These are phyloP conservation scores for Xylaria sp. DNA, from an alignment of 2,329 filamentous ascomycete genomes.

Conservation along the genomic window DNA sequence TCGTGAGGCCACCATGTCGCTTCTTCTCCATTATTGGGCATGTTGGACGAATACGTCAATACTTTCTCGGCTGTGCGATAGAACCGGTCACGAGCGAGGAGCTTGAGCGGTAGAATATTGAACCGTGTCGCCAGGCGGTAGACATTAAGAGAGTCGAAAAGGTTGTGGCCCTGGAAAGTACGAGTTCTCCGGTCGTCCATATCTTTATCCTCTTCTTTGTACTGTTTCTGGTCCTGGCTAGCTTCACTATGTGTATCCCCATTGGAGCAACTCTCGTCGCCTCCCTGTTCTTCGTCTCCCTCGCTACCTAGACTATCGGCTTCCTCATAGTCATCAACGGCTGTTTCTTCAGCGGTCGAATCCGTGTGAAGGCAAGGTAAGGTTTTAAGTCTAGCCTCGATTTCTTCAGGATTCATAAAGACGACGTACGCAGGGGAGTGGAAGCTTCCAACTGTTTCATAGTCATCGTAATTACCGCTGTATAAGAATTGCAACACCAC, in stretches of 20 bases:
- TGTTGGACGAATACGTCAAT: conserved; percentile 11
- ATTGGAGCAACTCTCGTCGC: background rate
- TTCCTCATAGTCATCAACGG: conserved; percentile 3
- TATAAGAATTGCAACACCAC: conserved; percentile 30
- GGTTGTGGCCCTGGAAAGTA: conserved; percentile 23
- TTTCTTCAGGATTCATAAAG: conserved; percentile 19
- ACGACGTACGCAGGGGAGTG: conserved; percentile 24
- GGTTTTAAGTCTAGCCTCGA: conserved; percentile 17
- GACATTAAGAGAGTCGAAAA: conserved; percentile 43
- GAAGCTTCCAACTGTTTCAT: conserved; percentile 15
- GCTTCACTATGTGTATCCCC: background rate
- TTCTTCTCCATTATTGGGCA: background rate
- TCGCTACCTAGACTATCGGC: background rate
- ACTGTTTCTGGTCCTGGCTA: background rate
- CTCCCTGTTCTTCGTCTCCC: conserved; percentile 10
- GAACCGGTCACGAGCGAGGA: conserved; percentile 49
- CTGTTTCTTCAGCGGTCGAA: background rate
- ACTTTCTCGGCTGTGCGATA: conserved; percentile 41
- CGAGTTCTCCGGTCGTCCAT: conserved; percentile 8
- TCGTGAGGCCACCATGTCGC: conserved; percentile 17
- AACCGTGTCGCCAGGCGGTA: conserved; percentile 55
- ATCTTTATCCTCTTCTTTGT: background rate
- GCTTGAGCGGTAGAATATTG: conserved; percentile 49
- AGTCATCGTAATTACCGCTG: conserved; percentile 28
- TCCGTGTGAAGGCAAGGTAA: conserved; percentile 16